Base-by-base conservation (phyloP, 192 early-diverging fungal species). In the Linnemannia schmuckeri region DNA sequence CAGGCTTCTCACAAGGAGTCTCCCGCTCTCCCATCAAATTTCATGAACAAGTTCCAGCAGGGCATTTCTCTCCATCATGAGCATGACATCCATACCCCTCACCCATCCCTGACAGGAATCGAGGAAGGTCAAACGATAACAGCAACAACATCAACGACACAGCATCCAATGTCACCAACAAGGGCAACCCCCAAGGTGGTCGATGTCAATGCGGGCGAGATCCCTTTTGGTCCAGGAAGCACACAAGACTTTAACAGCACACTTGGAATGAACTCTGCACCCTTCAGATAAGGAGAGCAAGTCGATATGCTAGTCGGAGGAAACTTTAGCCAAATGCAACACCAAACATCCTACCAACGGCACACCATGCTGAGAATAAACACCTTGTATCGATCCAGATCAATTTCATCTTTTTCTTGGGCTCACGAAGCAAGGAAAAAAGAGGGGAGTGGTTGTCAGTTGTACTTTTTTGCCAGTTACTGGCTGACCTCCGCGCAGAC, bases 181-280 rank as follows among this genome's bases (percentile, higher is more conserved):
- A 72, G 42, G 52, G 42, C 44, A 74, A 0, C 42, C 4, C 73
- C 37, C 10, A 73, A 46, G n/a, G 1, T 4, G 15, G 75, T 22
- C 5, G 75, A 82, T 6, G 22, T 82, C 70, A 77, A 82, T 42
- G 13, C 75, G 3, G 81, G 75, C 7, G 75, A 82, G 13, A 82
- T 82, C 40, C 81, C 81, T 3, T 82, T 82, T 73, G 81, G 81
- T 22, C 15, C 68, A 42, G 74, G 66, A 70, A 35, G 30, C 37
- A 35, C 22, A 30, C 3, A 17, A 1, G 74, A 82, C 27, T 80
- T 80, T 49, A 18, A 57, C n/a, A 80, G 71, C 69, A 61, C 74
- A 6, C 38, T 82, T 27, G 80, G 80, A 9, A 54, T 81, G 33
- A 66, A 66, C 61, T 10, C 61, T 27, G 61, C 27, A 33, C 61